Percentiles rank a stretch among this genome's conserved stretches.
These are phyloP conservation scores for Tilletiopsis washingtonensis DNA, from an alignment of 1,284 basidiomycete genomes.

Conservation along the genomic window DNA sequence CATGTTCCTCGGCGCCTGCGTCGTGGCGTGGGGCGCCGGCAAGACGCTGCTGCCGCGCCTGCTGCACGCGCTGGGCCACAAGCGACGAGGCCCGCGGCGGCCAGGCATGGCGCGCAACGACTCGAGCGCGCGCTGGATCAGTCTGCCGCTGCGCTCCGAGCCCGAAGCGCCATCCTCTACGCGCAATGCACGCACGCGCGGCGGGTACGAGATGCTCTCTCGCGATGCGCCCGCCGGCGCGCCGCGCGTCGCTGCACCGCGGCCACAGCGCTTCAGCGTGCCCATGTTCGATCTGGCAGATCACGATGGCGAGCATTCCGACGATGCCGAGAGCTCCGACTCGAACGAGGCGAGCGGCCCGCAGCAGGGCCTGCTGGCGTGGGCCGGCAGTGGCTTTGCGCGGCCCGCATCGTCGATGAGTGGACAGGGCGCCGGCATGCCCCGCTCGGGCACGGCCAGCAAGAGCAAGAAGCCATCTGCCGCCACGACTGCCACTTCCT, in stretches of 20 bases:
- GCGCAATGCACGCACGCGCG: background rate
- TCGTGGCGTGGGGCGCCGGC: slow-evolving; percentile 21
- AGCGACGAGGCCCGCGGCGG: no score
- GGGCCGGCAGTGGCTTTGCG: slow-evolving; percentile 20
- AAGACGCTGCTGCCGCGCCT: slow-evolving; percentile 18
- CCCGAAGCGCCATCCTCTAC: background rate
- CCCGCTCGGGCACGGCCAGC: slow-evolving; percentile 8
- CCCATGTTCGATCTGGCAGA: slow-evolving; percentile 6
- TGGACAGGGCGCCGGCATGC: background rate
- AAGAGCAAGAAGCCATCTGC: slow-evolving; percentile 6
- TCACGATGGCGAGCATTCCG: background rate
- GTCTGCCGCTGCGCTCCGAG: slow-evolving; percentile 14
- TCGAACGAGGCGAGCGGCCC: background rate
- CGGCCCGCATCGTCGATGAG: slow-evolving; percentile 16
- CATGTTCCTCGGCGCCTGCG: slow-evolving; percentile 23
- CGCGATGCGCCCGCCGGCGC: background rate
- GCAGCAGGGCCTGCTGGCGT: slow-evolving; percentile 12
- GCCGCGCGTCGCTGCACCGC: slow-evolving; percentile 6
- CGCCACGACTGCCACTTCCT: no score
- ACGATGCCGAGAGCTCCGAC: slow-evolving; percentile 2
- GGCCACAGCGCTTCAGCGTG: slow-evolving; percentile 6
- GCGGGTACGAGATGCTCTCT: background rate
- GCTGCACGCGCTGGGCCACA: slow-evolving; percentile 7
- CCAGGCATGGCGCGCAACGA: slow-evolving; percentile 7
- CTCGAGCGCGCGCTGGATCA: slow-evolving; percentile 15